Evolutionary conservation across 306 rosid genomes (phyloP), one percentile per base, ranked within the genome.

Genomic region (Medicago ruthenica): DNA sequence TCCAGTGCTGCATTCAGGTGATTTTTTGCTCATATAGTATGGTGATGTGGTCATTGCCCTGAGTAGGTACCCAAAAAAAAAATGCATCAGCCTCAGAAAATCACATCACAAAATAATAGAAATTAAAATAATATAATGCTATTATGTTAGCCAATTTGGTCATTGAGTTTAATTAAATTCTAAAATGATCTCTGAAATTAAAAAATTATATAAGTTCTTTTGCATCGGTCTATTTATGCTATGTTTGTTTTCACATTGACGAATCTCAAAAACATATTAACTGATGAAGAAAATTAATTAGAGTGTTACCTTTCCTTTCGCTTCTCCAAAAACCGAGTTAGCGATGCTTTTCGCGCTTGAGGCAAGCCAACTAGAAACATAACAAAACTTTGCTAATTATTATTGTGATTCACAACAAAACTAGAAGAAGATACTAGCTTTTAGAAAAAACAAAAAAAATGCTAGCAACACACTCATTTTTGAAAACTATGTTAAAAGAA

Each of bases 341-440:
- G 83, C 17, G 99, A 92, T 83, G 99, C 98, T 83, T 96, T 89
- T 1, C 98, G 96, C 0, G 99, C 93, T 85, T 89, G 99, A 83
- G 98, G 98, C 83, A 92, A 88, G 45, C 88, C 84, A 42, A 81
- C 92, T 90, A 79, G 4, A 79, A 75, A 68, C 37, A 83, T 41
- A 75, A n/a, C 40, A 54, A 71, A 50, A 65, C 4, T 48, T 44
- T 48, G 65, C 18, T 12, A 55, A 67, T 64, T 3, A 79, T 14
- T 9, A 61, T 13, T 27, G 51, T 58, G 21, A 31, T 31, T 54
- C 17, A 51, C 61, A 76, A n/a, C n/a, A 68, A 68, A 67, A 47
- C 55, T 44, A 45, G 66, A 31, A 72, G 11, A 60, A 58, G 14
- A 36, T 21, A 58, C 34, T 20, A 18, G 10, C 37, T 34, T 34